Evolutionary conservation across 2,329 filamentous ascomycete species (phyloP), one percentile per base, ranked within the genome.

Genomic region (Aspergillus pseudonomiae): DNA sequence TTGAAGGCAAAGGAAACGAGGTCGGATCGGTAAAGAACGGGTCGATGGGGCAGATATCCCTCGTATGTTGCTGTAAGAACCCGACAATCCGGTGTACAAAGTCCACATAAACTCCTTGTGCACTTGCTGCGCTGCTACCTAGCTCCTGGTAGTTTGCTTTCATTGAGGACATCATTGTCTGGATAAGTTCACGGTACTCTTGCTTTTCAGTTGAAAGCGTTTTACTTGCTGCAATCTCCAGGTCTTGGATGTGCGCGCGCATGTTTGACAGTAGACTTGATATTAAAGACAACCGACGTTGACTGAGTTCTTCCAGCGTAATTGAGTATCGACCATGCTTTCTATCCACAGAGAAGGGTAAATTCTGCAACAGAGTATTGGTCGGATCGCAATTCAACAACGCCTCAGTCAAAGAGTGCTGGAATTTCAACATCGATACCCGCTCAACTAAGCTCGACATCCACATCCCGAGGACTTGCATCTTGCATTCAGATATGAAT

Each of bases 31-130:
- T 87, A 73, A 89, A 89, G 78, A 88, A 89, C 1, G 77, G 73
- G 60, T 88, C 82, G 19, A 89, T 79, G 0, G 81, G 79, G 65
- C 81, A 83, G 36, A 89, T 86, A 21, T 75, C 84, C 36, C 81
- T 79, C 1, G 84, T 84, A 66, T 89, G 84, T 68, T 90, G 85
- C 68, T 89, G 87, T 54, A 89, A 74, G 64, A 85, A 84, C 24
- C 84, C 82, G 3, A 90, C 82, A 2, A 89, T 79, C 19, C 80
- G 77, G 63, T 90, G 88, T 6, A 89, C 86, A 69, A 90, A 89
- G 11, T 83, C 79, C 7, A 89, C 85, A 69, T 89, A 89, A 2
- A 81, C 78, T 12, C 86, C 84, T 56, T 82, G 82, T 3, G 70
- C 71, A 52, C 71, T 65, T 30, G 71, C 68, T 43, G 68, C 61